Conservation (phyloP, 1,284 basidiomycete species). For the Ustilago shanxiensis region DNA sequence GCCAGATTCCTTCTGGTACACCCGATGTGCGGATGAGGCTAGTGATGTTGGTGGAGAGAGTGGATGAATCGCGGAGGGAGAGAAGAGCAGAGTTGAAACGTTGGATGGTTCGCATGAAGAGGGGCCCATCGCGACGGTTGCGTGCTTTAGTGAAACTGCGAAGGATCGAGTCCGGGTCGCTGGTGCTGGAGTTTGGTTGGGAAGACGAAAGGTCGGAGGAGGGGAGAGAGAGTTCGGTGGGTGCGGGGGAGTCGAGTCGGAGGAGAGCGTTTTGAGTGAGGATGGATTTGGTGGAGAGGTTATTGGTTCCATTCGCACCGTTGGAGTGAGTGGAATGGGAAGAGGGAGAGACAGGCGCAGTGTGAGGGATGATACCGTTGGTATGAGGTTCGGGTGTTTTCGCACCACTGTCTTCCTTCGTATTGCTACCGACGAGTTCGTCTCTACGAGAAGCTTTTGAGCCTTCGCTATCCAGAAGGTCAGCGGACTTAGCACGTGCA, state of each 20-base stretch:
- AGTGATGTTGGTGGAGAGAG: constrained; percentile 65
- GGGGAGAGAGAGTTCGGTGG: constrained; percentile 30
- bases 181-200: neutral
- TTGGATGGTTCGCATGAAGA: constrained; percentile 72
- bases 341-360: constrained; percentile 42
- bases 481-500: constrained; percentile 43
- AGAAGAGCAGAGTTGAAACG: constrained; percentile 73
- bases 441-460: constrained; percentile 25
- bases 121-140: constrained; percentile 73
- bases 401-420: constrained; percentile 1
- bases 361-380: constrained; percentile 26
- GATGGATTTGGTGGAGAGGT: constrained; percentile 16
- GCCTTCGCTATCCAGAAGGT: constrained; percentile 37
- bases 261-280: constrained; percentile 27
- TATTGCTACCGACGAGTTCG: constrained; percentile 14
- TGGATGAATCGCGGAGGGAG: constrained; percentile 69
- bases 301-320: neutral
- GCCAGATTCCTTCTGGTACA: constrained; percentile 72
- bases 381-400: constrained; percentile 33
- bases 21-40: constrained; percentile 58
- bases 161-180: constrained; percentile 71
- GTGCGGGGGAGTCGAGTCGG: constrained; percentile 29
- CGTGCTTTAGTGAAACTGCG: constrained; percentile 73
- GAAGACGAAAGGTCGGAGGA: constrained; percentile 14
- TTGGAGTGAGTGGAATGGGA: constrained; percentile 10